Conservation (phyloP, 192 early-diverging fungal species). For the Phlyctochytrium arcticum region DNA sequence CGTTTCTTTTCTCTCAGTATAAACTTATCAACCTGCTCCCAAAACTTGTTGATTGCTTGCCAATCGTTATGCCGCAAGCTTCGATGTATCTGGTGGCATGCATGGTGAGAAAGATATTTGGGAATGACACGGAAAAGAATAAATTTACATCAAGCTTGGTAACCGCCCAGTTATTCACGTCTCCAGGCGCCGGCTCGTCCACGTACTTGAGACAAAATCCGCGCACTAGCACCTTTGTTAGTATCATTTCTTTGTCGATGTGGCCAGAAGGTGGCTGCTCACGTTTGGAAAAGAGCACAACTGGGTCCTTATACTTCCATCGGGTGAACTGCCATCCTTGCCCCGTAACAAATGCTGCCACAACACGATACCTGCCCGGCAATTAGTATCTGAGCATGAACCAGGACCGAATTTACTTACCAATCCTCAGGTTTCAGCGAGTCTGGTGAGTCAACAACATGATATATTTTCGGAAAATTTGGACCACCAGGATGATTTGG, state of each 20-base stretch:
- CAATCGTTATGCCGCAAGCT: constrained; percentile 43
- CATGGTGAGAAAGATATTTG: not conserved
- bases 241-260: constrained; percentile 1
- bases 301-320: constrained; percentile 83
- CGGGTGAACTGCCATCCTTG: constrained; percentile 92
- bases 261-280: not conserved
- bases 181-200: constrained; percentile 42
- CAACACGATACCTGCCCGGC: constrained; percentile 62
- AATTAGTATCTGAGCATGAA: not conserved
- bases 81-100: constrained; percentile 42
- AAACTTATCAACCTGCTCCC: constrained; percentile 43
- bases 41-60: constrained; percentile 48
- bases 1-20: constrained; percentile 25
- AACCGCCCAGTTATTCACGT: constrained; percentile 47
- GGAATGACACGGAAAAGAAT: not conserved
- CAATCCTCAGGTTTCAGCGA: constrained; percentile 73
- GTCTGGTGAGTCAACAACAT: constrained; percentile 77
- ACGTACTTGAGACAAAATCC: constrained; percentile 52
- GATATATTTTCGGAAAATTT: constrained; percentile 59
- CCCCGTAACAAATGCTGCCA: constrained; percentile 87
- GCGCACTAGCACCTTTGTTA: constrained; percentile 26
- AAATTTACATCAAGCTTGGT: constrained; percentile 32
- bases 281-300: constrained; percentile 75
- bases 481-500: constrained; percentile 33
- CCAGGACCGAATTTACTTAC: constrained; percentile 35